phyloP scores from a whole-genome alignment of 2,329 filamentous ascomycete species.

The Cladophialophora yegresii region DNA sequence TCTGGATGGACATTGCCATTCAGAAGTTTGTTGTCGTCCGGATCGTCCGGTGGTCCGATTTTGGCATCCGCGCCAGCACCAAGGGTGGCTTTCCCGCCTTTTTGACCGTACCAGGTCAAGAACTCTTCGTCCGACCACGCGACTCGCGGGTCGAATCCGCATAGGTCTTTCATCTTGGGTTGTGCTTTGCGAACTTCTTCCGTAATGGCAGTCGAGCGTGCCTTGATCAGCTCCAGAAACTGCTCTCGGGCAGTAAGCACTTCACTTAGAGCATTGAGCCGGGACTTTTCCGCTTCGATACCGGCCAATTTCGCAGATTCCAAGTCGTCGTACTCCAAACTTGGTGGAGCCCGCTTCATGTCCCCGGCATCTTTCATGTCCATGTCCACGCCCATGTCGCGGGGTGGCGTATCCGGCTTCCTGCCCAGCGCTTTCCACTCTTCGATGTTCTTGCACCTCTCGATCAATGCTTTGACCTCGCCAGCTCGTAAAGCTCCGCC shows the following conservation, averaged over 20 bases:
- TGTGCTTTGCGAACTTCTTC: conserved; percentile 50
- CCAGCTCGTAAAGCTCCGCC: conserved; percentile 33
- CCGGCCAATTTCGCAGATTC: conserved; percentile 44
- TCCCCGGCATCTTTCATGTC: conserved; percentile 8
- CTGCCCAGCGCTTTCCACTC: conserved; percentile 32
- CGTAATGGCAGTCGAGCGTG: conserved; percentile 46
- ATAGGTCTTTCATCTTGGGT: conserved; percentile 52
- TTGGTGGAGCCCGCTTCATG: conserved; percentile 35
- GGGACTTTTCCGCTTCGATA: conserved; percentile 41
- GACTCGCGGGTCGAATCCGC: conserved; percentile 51
- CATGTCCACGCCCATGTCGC: conserved; percentile 29
- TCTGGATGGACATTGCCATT: conserved; percentile 35
- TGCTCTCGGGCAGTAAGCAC: conserved; percentile 47
- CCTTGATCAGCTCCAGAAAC: conserved; percentile 48
- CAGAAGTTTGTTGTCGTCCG: conserved; percentile 40
- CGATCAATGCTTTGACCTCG: conserved; percentile 34
- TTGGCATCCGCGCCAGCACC: conserved; percentile 26
- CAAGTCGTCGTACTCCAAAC: conserved; percentile 38
- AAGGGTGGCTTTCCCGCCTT: conserved; percentile 42
- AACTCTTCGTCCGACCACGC: conserved; percentile 54
- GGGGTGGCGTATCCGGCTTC: conserved; percentile 37
- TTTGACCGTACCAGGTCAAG: conserved; percentile 48
- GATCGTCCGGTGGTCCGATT: conserved; percentile 43
- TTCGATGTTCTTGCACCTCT: conserved; percentile 32
- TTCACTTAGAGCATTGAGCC: conserved; percentile 43